Evolutionary conservation across 805 yeast species (phyloP).

Genomic region (Lipomyces lipofer): DNA sequence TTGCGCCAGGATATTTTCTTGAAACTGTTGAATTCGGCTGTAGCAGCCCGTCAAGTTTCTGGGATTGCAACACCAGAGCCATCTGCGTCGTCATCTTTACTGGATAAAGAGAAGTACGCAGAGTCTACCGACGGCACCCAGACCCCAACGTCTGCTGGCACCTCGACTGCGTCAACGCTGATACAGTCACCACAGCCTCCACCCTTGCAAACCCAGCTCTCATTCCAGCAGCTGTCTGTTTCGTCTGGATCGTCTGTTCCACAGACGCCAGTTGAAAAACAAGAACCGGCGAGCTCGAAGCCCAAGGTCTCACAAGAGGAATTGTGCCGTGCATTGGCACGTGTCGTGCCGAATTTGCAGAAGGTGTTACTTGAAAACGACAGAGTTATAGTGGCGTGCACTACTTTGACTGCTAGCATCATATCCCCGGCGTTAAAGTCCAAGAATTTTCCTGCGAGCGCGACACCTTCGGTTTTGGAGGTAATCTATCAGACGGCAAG

Average conservation of each 20-base stretch:
- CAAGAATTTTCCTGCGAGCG: conserved; percentile 44
- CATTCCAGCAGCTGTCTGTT: conserved; percentile 11
- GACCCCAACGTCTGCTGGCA: conserved; percentile 14
- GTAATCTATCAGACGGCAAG: conserved; percentile 45
- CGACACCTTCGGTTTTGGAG: conserved; percentile 47
- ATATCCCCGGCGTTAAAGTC: conserved; percentile 55
- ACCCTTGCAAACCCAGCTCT: conserved; percentile 19
- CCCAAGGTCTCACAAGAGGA: conserved; percentile 46
- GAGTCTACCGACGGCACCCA: conserved; percentile 13
- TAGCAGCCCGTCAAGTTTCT: conserved; percentile 24
- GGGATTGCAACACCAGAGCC: conserved; percentile 25
- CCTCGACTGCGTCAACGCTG: conserved; percentile 30
- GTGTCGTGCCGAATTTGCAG: conserved; percentile 46
- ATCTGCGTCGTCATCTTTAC: conserved; percentile 2
- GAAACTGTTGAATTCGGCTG: conserved; percentile 39
- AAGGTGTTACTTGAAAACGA: conserved; percentile 60
- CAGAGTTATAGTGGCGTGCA: conserved; percentile 51
- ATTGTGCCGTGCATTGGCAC: conserved; percentile 45
- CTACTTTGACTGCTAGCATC: conserved; percentile 55
- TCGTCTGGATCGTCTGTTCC: conserved; percentile 5
- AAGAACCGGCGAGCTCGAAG: conserved; percentile 6
- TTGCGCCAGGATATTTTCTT: conserved; percentile 46
- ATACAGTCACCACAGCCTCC: conserved; percentile 22
- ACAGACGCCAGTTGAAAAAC: conserved; percentile 3
- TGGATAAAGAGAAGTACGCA: conserved; percentile 15